phyloP scores from a whole-genome alignment of 2,329 filamentous ascomycete genomes.

The Cercospora sp. region DNA sequence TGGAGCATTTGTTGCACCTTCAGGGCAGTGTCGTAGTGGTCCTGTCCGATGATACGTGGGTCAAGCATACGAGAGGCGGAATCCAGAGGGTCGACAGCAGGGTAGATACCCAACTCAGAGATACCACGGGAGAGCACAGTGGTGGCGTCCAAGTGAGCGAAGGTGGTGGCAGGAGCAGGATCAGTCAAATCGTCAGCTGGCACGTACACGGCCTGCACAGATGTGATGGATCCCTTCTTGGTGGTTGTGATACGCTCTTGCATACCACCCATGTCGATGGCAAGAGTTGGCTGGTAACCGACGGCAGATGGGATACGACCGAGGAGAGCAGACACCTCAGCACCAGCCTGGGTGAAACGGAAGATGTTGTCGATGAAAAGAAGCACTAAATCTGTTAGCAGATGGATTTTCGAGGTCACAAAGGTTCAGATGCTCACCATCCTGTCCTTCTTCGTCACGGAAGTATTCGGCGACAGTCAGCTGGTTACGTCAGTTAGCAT shows the following conservation, averaged over 20 bases:
- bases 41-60: slow-evolving; percentile 95
- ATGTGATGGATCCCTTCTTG: slow-evolving; percentile 99
- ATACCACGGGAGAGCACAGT: slow-evolving; percentile 99
- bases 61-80: slow-evolving; percentile 99
- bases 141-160: slow-evolving; percentile 99
- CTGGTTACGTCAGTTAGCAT: not conserved
- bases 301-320: slow-evolving; percentile 99
- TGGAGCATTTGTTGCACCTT: slow-evolving; percentile 99
- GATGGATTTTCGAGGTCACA: not conserved
- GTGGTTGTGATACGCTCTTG: slow-evolving; percentile 99
- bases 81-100: slow-evolving; percentile 98
- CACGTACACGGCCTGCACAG: slow-evolving; percentile 99
- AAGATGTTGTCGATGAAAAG: slow-evolving; percentile 99
- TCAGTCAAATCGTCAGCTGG: slow-evolving; percentile 99
- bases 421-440: slow-evolving; percentile 44
- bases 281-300: slow-evolving; percentile 99
- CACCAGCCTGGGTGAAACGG: slow-evolving; percentile 99
- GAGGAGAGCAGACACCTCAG: slow-evolving; percentile 97
- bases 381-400: slow-evolving; percentile 59
- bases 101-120: slow-evolving; percentile 99
- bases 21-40: slow-evolving; percentile 94
- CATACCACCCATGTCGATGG: slow-evolving; percentile 98
- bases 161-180: slow-evolving; percentile 98
- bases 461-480: slow-evolving; percentile 71
- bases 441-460: slow-evolving; percentile 77